These are phyloP conservation scores for Aquilaria malaccensis DNA, from an alignment of 345 rosid species.

Conservation along the genomic window DNA sequence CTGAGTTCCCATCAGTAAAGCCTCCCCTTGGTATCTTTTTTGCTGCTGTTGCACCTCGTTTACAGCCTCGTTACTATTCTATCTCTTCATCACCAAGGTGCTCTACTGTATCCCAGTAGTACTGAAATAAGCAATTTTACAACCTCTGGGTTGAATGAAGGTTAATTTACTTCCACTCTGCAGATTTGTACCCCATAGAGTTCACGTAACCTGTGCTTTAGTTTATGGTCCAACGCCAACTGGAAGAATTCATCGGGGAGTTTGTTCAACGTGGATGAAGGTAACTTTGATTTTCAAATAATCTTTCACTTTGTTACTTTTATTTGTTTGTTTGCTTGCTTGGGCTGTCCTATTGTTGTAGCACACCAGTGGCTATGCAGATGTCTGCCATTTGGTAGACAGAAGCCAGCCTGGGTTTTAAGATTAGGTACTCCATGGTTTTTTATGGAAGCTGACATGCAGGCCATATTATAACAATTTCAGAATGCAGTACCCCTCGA, in stretches of 20 bases:
- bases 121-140: too few species aligned
- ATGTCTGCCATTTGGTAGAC: too few species aligned
- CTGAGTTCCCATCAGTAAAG: slow-evolving; percentile 85
- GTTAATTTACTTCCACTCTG: too few species aligned
- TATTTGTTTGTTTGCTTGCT: too few species aligned
- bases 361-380: too few species aligned
- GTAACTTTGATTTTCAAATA: slow-evolving; percentile 14
- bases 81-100: slow-evolving; percentile 97
- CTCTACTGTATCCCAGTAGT: too few species aligned
- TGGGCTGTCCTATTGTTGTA: too few species aligned
- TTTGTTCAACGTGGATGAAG: slow-evolving; percentile 96
- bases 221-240: slow-evolving; percentile 78
- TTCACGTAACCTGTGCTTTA: slow-evolving; percentile 96
- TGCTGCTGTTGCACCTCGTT: slow-evolving; percentile 88
- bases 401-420: too few species aligned
- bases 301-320: too few species aligned
- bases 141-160: too few species aligned
- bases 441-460: too few species aligned
- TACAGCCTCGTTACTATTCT: slow-evolving; percentile 95
- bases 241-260: slow-evolving; percentile 83
- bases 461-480: neutral
- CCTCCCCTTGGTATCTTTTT: slow-evolving; percentile 98
- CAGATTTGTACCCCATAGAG: slow-evolving; percentile 41
- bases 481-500: slow-evolving; percentile 74
- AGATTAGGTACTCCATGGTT: too few species aligned